These are phyloP conservation scores for Candida tibetensis DNA, from an alignment of 805 yeast genomes.

Conservation along the genomic window DNA sequence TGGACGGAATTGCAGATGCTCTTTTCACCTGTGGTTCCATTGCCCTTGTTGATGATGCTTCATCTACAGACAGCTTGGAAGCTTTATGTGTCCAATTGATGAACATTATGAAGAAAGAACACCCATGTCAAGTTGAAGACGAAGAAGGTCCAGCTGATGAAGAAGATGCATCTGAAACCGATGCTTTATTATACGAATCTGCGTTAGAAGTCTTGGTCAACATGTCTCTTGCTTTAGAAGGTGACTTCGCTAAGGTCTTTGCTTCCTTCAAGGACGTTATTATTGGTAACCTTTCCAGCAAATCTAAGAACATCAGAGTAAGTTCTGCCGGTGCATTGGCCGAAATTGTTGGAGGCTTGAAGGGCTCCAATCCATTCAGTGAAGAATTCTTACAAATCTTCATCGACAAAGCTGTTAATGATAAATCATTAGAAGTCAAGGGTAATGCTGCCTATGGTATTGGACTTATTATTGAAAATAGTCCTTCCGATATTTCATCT, in stretches of 20 bases:
- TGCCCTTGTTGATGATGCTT: slow-evolving; percentile 60
- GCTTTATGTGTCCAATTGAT: slow-evolving; percentile 66
- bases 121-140: slow-evolving; percentile 72
- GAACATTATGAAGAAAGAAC: slow-evolving; percentile 75
- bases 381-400: slow-evolving; percentile 71
- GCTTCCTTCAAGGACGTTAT: slow-evolving; percentile 66
- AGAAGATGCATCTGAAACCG: slow-evolving; percentile 49
- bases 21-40: slow-evolving; percentile 70
- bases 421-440: slow-evolving; percentile 81
- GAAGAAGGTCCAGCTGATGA: slow-evolving; percentile 65
- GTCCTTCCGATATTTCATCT: slow-evolving; percentile 56
- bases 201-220: slow-evolving; percentile 82
- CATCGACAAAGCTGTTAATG: slow-evolving; percentile 64
- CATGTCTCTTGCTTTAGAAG: slow-evolving; percentile 72
- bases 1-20: slow-evolving; percentile 71
- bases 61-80: slow-evolving; percentile 54
- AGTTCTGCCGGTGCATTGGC: slow-evolving; percentile 87
- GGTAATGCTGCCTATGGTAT: slow-evolving; percentile 96
- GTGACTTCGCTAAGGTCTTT: slow-evolving; percentile 74
- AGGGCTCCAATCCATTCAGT: slow-evolving; percentile 60
- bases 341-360: slow-evolving; percentile 78
- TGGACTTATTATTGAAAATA: slow-evolving; percentile 65
- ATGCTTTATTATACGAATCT: slow-evolving; percentile 74
- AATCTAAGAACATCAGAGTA: slow-evolving; percentile 64
- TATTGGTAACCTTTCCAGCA: slow-evolving; percentile 53